phyloP scores from a whole-genome alignment of 768 basidiomycete genomes.

The Pulveroboletus sp. region DNA sequence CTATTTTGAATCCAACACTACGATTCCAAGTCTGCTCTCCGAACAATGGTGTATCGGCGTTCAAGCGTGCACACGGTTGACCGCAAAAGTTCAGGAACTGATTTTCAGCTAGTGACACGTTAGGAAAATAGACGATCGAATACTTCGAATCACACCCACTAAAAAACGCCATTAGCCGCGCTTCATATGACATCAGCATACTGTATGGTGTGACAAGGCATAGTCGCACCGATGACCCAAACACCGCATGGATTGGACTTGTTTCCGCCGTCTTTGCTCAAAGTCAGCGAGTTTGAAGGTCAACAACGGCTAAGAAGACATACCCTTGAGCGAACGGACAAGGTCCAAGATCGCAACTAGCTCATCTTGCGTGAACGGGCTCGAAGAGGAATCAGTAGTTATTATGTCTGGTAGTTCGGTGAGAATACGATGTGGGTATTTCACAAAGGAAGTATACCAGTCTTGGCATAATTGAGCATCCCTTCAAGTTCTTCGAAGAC shows the following conservation, averaged over 20 bases:
- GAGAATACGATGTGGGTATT: not conserved
- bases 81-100: constrained; percentile 13
- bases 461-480: constrained; percentile 15
- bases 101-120: constrained; percentile 5
- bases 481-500: constrained; percentile 9
- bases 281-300: not conserved
- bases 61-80: constrained; percentile 11
- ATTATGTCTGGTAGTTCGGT: constrained; percentile 6
- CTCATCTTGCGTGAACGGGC: constrained; percentile 16
- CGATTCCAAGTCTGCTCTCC: constrained; percentile 7
- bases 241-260: constrained; percentile 4
- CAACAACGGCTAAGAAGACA: not conserved
- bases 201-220: not conserved
- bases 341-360: constrained; percentile 11
- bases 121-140: not conserved
- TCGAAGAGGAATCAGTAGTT: constrained; percentile 15
- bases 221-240: constrained; percentile 13
- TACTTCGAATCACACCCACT: constrained; percentile 1
- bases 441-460: constrained; percentile 2
- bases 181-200: constrained; percentile 2
- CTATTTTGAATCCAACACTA: not conserved
- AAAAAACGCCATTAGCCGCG: constrained; percentile 9
- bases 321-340: constrained; percentile 12
- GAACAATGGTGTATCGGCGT: constrained; percentile 8
- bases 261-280: not conserved